Conservation (phyloP, 805 yeast genomes). For the Kodamaea kakaduensis region DNA sequence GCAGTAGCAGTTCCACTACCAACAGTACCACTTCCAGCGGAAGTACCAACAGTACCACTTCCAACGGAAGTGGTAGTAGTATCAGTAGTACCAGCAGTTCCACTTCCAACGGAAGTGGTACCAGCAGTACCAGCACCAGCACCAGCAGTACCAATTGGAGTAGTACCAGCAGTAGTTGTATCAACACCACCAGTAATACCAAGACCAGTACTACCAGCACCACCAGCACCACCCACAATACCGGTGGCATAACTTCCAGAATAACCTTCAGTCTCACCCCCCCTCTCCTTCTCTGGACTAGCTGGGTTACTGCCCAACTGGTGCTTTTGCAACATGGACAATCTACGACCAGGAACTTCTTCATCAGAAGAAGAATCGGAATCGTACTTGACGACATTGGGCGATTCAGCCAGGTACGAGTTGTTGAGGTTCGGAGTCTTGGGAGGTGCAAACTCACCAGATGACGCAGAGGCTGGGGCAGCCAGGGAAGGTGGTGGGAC, state of each 20-base stretch:
- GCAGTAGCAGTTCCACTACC: no score
- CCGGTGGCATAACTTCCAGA: neutral
- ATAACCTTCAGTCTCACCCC: slow-evolving; percentile 1
- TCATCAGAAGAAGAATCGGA: slow-evolving; percentile 32
- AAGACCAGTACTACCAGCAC: no score
- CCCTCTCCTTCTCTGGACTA: slow-evolving; percentile 1
- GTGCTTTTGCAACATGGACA: slow-evolving; percentile 33
- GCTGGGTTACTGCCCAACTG: slow-evolving; percentile 20
- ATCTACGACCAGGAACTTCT: slow-evolving; percentile 21
- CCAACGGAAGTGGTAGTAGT: slow-evolving; percentile 27
- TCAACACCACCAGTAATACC: no score
- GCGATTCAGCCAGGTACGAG: slow-evolving; percentile 19
- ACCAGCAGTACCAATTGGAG: slow-evolving; percentile 3
- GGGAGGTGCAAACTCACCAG: neutral
- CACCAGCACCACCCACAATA: no score
- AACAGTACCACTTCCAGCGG: no score
- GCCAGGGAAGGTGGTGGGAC: neutral
- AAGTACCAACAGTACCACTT: no score
- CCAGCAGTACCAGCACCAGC: slow-evolving; percentile 6
- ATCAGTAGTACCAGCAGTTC: slow-evolving; percentile 14
- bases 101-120: slow-evolving; percentile 1
- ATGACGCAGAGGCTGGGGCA: neutral
- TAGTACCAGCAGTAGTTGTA: no score
- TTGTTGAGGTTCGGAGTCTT: slow-evolving; percentile 11
- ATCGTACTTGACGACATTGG: slow-evolving; percentile 35